A percentile compares a stretch with the other conserved stretches of the same genome.
Evolutionary conservation across 768 basidiomycete genomes (phyloP).

Genomic region (Amanita molliuscula): DNA sequence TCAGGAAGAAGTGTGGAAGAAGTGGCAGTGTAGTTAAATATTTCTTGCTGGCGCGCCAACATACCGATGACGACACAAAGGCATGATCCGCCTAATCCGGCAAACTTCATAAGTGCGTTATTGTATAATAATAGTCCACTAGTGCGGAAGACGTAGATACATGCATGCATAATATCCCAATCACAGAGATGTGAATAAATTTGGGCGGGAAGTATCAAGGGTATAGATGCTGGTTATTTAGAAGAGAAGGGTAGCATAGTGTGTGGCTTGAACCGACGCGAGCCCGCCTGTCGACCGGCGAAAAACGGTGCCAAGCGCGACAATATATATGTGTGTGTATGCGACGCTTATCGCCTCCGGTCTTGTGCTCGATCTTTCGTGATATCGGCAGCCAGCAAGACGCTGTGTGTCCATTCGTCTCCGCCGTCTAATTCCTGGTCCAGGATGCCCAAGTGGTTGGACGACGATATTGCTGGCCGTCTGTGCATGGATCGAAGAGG

Average conservation of each 20-base stretch:
- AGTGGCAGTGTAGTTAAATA: background rate
- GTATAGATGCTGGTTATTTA: slow-evolving; percentile 5
- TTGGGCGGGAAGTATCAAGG: background rate
- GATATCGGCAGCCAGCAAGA: slow-evolving; percentile 58
- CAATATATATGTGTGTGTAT: background rate
- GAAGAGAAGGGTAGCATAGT: background rate
- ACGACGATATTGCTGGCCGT: slow-evolving; percentile 22
- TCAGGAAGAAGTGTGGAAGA: background rate
- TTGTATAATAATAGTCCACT: slow-evolving; percentile 7
- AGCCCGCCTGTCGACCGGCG: background rate
- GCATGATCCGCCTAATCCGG: background rate
- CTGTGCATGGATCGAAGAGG: slow-evolving; percentile 16
- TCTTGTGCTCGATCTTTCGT: slow-evolving; percentile 21
- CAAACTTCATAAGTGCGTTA: background rate
- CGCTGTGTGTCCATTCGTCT: slow-evolving; percentile 69
- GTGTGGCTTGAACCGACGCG: background rate
- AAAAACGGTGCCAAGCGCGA: background rate
- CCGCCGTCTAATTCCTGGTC: slow-evolving; percentile 32
- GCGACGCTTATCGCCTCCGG: background rate
- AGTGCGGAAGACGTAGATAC: slow-evolving; percentile 4
- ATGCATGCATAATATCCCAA: slow-evolving; percentile 4
- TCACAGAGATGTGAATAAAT: background rate
- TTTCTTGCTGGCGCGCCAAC: background rate
- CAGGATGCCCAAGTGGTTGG: slow-evolving; percentile 37
- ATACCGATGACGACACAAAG: slow-evolving; percentile 4